Percentiles rank a stretch among this genome's conserved stretches.
These are phyloP conservation scores for Binderoboletus segoi DNA, from an alignment of 1,284 basidiomycete genomes.

Conservation along the genomic window DNA sequence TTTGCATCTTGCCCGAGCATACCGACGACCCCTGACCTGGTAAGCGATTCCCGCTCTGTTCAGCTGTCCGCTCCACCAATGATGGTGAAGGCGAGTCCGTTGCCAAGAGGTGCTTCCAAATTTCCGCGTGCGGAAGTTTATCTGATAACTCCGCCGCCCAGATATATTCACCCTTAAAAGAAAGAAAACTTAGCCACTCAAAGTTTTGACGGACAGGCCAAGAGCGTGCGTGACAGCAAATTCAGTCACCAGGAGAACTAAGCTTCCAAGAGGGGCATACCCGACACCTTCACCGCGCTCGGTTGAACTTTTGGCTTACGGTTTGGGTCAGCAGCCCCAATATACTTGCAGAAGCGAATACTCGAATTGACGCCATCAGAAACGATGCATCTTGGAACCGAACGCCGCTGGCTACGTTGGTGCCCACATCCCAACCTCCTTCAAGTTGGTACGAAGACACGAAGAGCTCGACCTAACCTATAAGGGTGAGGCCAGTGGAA, in stretches of 20 bases:
- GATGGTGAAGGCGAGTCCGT: background rate
- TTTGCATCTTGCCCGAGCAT: conserved; percentile 17
- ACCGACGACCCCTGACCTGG: conserved; percentile 28
- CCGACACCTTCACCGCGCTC: conserved; percentile 7
- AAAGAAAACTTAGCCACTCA: conserved; percentile 13
- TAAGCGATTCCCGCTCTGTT: conserved; percentile 14
- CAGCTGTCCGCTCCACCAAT: conserved; percentile 12
- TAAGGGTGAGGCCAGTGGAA: background rate
- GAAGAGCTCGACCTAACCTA: background rate
- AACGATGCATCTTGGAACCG: background rate
- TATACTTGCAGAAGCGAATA: background rate
- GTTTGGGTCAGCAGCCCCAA: background rate
- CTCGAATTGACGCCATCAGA: background rate
- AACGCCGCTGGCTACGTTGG: background rate
- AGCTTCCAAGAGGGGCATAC: conserved; percentile 8
- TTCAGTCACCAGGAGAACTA: conserved; percentile 14
- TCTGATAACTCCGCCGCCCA: background rate
- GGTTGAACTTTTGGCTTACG: conserved; percentile 1
- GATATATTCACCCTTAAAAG: background rate
- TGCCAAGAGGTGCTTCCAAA: background rate
- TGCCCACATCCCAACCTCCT: background rate
- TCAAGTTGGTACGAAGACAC: too few relatives aligned
- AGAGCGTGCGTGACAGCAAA: background rate
- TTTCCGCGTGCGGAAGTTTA: background rate
- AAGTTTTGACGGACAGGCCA: conserved; percentile 14